phyloP scores from a whole-genome alignment of 1,139 yeast species.

The Saccharomycopsis crataegensis region DNA sequence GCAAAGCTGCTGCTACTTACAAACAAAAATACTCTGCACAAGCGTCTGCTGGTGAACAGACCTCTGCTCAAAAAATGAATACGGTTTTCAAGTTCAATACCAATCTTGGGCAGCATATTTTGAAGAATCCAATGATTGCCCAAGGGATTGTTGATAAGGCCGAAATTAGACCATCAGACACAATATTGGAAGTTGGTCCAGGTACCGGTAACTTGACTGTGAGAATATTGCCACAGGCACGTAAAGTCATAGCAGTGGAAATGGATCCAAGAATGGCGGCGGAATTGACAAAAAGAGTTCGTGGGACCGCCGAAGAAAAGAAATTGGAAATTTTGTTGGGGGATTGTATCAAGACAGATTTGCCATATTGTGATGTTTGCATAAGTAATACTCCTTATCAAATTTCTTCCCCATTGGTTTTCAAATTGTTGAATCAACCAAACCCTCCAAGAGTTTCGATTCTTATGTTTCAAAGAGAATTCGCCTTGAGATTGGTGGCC shows the following conservation, averaged over 20 bases:
- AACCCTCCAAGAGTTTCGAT: conserved; percentile 93
- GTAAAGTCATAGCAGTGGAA: conserved; percentile 89
- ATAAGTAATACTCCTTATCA: conserved; percentile 97
- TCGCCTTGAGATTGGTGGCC: conserved; percentile 86
- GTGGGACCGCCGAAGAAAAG: conserved; percentile 89
- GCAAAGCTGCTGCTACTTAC: conserved; percentile 26
- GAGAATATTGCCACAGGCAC: conserved; percentile 83
- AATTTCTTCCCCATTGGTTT: conserved; percentile 92
- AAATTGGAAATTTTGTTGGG: conserved; percentile 88
- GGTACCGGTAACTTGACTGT: conserved; percentile 99
- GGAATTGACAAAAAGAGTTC: conserved; percentile 93
- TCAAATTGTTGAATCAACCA: conserved; percentile 84
- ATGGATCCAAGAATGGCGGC: conserved; percentile 99
- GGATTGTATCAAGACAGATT: conserved; percentile 91
- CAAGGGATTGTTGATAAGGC: conserved; percentile 98
- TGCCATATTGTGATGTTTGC: conserved; percentile 93
- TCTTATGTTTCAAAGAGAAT: conserved; percentile 96
- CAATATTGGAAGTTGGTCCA: conserved; percentile 95
- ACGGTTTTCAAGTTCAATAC: conserved; percentile 95
- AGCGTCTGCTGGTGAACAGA: conserved; percentile 16
- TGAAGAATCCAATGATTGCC: conserved; percentile 93
- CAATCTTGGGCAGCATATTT: conserved; percentile 92
- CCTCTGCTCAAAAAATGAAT: conserved; percentile 63
- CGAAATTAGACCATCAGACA: conserved; percentile 82
- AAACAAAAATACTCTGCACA: conserved; percentile 13